Base-by-base conservation (phyloP, 345 rosid species). In the Bretschneidera sinensis region DNA sequence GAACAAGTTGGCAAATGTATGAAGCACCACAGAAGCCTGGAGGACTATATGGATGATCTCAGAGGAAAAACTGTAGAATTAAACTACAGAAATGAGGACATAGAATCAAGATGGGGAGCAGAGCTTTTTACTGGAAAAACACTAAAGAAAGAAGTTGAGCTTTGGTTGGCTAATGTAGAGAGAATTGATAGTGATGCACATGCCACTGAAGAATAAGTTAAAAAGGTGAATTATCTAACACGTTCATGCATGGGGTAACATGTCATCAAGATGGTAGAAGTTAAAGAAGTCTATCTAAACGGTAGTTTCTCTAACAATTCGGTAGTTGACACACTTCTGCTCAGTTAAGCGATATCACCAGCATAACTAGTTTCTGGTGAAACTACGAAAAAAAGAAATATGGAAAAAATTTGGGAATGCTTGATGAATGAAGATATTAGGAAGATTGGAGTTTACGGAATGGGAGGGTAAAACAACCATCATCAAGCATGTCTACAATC, bases 391-490 rank as follows among this genome's bases (percentile, higher is more conserved):
- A 5, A 28, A 24, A 17, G 19, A 25, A 45, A 55, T 18, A 13
- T 28, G 31, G 31, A 28, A 17, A 31, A 52, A 21, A 43, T 65
- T 47, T 50, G 62, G 24, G 45, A 17, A 23, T 13, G 17, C 49
- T 15, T 71, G 21, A 21, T 2, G 19, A 34, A 50, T 20, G 63
- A 19, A 15, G 17, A 51, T 4, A 24, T 55, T 2, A 33, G 24
- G 16, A 65, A 18, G 11, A 61, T 65, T 15, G 75, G 75, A 5
- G 24, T 65, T 34, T 67, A 31, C 43, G 71, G 71, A 15, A 67
- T 67, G 65, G 71, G 71, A 17, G 70, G 58, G 70, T 20, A 66
- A 66, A 54, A 59, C 64, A 6, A 54, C 64, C 15, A 24, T 65
- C 0, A 20, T 43, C 24, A 55, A 1, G 22, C 62, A 71, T 57